Base-by-base conservation (phyloP, 2,329 filamentous ascomycete genomes). In the Pseudofabraea citricarpa region DNA sequence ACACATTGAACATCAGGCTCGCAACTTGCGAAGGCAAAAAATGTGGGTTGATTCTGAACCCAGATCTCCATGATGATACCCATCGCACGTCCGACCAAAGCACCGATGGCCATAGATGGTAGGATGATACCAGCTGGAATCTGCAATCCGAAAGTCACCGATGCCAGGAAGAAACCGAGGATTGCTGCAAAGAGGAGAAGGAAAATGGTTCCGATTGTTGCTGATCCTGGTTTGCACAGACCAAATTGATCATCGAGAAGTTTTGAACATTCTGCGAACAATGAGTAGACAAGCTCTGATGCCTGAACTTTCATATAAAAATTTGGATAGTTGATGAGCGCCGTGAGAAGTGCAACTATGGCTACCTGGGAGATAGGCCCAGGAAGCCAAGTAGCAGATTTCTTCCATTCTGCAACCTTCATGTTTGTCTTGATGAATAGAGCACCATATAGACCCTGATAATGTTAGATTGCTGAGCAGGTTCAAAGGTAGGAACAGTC, bases 391-490 rank as follows among this genome's bases (percentile, higher is more conserved):
- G 74, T 66, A 6, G 56, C 48, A 24, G 80, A 74, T 57, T 85
- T 85, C 58, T 90, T 87, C 83, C 88, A 94, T 54, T 77, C 72
- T 2, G 90, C 86, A 29, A 97, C 74, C 46, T 76, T 77, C 83
- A 96, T 94, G 66, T 98, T 98, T 46, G 89, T 71, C 58, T 90
- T 91, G 70, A 97, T 96, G 63, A 98, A 95, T 41, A 96, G 77
- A 2, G 88, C 91, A 6, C 93, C 93, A 56, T 95, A 97, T 2
- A 97, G 70, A n/a, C 93, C 93, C 74, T 78, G 40, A 13, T 9
- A 33, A 31, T 32, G 27, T 31, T 31, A 31, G 27, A 31, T 7
- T 12, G 10, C 3, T 31, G 2, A 12, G 2, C 5, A 12, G 27
- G 6, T 31, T 31, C 9, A n/a, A 15, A 15, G 16, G 27, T 15